Percentiles rank a stretch among this genome's conserved stretches.
Evolutionary conservation across 495 filamentous ascomycete genomes (phyloP).

Genomic region (Penicillium turbatum): DNA sequence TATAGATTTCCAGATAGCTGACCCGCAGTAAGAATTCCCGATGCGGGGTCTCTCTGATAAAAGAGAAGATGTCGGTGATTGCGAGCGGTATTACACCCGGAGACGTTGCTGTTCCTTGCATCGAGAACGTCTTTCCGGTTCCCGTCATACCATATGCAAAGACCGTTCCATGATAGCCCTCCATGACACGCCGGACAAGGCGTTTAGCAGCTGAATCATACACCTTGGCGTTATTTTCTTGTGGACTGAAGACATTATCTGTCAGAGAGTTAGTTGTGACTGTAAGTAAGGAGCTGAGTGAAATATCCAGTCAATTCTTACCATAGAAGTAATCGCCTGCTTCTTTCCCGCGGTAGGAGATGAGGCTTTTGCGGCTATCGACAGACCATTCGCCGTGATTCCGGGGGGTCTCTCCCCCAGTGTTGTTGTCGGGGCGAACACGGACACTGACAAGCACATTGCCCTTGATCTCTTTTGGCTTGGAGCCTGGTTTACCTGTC

Average conservation of each 20-base stretch:
- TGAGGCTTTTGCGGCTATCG: constrained; percentile 74
- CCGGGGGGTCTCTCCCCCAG: constrained; percentile 52
- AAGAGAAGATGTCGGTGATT: constrained; percentile 98
- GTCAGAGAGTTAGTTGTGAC: constrained; percentile 6
- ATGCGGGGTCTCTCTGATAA: constrained; percentile 93
- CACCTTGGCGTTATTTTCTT: constrained; percentile 89
- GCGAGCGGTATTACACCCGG: constrained; percentile 96
- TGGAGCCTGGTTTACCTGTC: constrained; percentile 32
- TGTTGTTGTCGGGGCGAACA: constrained; percentile 73
- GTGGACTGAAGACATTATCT: constrained; percentile 94
- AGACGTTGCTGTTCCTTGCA: constrained; percentile 97
- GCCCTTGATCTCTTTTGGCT: constrained; percentile 68
- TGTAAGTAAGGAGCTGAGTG: background rate
- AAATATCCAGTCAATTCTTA: constrained; percentile 36
- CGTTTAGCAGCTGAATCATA: constrained; percentile 93
- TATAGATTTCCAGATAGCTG: constrained; percentile 98
- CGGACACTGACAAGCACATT: constrained; percentile 96
- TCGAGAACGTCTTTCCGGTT: constrained; percentile 97
- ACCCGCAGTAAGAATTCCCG: constrained; percentile 93
- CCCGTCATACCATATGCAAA: constrained; percentile 99
- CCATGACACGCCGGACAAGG: constrained; percentile 93
- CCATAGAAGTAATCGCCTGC: constrained; percentile 92
- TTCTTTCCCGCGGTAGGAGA: constrained; percentile 82
- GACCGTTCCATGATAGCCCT: constrained; percentile 97
- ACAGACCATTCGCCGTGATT: constrained; percentile 87